Evolutionary conservation across 2,329 filamentous ascomycete genomes (phyloP), one percentile per base, ranked within the genome.

Genomic region (Paracorniculantispora psalliotae): DNA sequence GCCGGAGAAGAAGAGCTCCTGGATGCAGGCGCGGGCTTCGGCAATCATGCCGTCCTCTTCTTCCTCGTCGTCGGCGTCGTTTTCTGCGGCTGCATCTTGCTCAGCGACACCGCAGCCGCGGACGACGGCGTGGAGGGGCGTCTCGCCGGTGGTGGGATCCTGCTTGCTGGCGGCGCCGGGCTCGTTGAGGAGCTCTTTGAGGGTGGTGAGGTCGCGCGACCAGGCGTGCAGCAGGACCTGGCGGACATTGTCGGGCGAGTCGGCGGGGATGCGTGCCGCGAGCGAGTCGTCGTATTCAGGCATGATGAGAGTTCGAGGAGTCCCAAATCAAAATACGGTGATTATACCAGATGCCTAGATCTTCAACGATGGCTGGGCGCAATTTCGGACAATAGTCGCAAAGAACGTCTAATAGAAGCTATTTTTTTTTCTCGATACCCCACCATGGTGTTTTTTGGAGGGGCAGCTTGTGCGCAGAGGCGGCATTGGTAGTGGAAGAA

Each of bases 101-200:
- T 48, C 41, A 3, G 72, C 70, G 2, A 73, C 80, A 1, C 81
- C 85, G 67, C 87, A 90, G 3, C 87, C 82, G n/a, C 91, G 88
- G 69, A 97, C 90, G 41, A 92, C 91, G 23, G 92, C 90, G 74
- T 97, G 94, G 15, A 97, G 81, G 10, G 93, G 92, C 9, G 92
- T 92, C 72, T 88, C 91, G 61, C 91, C 90, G 1, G 92, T 96
- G 61, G 88, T 85, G 6, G 89, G 83, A 69, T 97, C 93, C 72
- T 93, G 91, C 4, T 88, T 85, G 71, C 89, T 92, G 78, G 90
- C 76, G 76, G 76, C 77, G 59, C 78, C 87, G 51, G 81, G 84
- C 3, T 75, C 80, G 67, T 82, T 79, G 62, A 96, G 82, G 8
- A 96, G 82, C 59, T 82, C 81, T 70, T 87, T 87, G 44, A 96